Evolutionary conservation across 2,329 filamentous ascomycete species (phyloP).

Genomic region (Exophiala calicioides): DNA sequence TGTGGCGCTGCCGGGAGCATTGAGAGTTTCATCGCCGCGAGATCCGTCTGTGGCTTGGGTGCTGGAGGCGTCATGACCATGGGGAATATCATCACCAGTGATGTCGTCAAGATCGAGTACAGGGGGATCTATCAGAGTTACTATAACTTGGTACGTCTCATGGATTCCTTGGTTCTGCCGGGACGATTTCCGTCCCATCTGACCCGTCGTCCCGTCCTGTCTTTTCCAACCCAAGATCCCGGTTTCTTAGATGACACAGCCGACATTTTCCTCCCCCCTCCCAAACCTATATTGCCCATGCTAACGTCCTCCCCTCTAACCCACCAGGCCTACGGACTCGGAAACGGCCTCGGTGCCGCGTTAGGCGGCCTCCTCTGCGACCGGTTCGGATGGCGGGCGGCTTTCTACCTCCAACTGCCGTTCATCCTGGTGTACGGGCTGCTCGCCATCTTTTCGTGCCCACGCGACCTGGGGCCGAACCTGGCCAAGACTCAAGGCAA

Average conservation of each 20-base stretch:
- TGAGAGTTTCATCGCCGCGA: slow-evolving; percentile 67
- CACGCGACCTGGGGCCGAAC: slow-evolving; percentile 51
- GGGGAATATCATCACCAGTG: slow-evolving; percentile 70
- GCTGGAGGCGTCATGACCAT: slow-evolving; percentile 71
- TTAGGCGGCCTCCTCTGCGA: slow-evolving; percentile 71
- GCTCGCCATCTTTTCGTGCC: slow-evolving; percentile 43
- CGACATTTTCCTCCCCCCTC: background rate
- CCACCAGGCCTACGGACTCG: slow-evolving; percentile 24
- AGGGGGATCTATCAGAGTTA: slow-evolving; percentile 73
- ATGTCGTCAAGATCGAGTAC: slow-evolving; percentile 71
- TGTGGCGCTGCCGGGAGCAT: slow-evolving; percentile 69
- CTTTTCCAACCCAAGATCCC: no score
- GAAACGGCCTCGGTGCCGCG: slow-evolving; percentile 58
- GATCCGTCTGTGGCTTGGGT: slow-evolving; percentile 71
- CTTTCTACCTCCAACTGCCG: slow-evolving; percentile 65
- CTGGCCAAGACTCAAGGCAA: slow-evolving; percentile 47
- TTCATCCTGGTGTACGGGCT: slow-evolving; percentile 50
- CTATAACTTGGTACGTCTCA: slow-evolving; percentile 41
- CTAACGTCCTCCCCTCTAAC: no score
- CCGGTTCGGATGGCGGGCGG: slow-evolving; percentile 71
- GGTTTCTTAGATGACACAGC: no score
- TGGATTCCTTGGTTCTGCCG: background rate
- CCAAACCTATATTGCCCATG: background rate
- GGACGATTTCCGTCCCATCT: background rate
- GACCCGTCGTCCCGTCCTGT: background rate